Conservation (phyloP, 2,329 filamentous ascomycete genomes). For the Paecilomyces variotii region DNA sequence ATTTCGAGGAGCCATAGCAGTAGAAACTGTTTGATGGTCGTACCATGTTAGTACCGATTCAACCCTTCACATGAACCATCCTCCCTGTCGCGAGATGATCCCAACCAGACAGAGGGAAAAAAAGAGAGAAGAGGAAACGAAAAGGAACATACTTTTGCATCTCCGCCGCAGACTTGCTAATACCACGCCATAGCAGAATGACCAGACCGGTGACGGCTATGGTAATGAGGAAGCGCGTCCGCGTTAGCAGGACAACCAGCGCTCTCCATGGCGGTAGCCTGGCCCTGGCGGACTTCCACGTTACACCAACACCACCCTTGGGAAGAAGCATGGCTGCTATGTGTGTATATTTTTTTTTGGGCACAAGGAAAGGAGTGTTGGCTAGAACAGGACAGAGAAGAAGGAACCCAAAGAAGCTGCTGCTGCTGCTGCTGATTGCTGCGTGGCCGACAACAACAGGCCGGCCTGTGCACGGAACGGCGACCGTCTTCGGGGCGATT, state of each 20-base stretch:
- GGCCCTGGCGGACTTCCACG: slow-evolving; percentile 83
- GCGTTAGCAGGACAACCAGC: slow-evolving; percentile 61
- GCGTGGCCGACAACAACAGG: background rate
- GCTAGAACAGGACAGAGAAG: slow-evolving; percentile 3
- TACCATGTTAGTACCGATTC: slow-evolving; percentile 1
- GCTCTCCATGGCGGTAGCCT: slow-evolving; percentile 70
- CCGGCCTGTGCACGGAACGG: background rate
- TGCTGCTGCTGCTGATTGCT: background rate
- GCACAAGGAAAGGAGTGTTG: no score
- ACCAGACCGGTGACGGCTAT: slow-evolving; percentile 62
- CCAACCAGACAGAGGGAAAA: background rate
- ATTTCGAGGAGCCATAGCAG: slow-evolving; percentile 90
- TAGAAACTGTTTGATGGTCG: slow-evolving; percentile 62
- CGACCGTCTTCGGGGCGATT: background rate
- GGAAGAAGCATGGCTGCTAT: slow-evolving; percentile 67
- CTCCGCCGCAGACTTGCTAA: slow-evolving; percentile 70
- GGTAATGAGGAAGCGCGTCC: slow-evolving; percentile 68
- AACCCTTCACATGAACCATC: background rate
- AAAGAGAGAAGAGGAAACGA: background rate
- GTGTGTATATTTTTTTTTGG: no score
- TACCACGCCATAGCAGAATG: slow-evolving; percentile 79
- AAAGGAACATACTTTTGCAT: slow-evolving; percentile 69
- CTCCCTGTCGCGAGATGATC: background rate
- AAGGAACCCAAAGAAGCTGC: background rate
- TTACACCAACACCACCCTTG: slow-evolving; percentile 78